Conservation (phyloP, 2,329 filamentous ascomycete species). For the Tolypocladium album region DNA sequence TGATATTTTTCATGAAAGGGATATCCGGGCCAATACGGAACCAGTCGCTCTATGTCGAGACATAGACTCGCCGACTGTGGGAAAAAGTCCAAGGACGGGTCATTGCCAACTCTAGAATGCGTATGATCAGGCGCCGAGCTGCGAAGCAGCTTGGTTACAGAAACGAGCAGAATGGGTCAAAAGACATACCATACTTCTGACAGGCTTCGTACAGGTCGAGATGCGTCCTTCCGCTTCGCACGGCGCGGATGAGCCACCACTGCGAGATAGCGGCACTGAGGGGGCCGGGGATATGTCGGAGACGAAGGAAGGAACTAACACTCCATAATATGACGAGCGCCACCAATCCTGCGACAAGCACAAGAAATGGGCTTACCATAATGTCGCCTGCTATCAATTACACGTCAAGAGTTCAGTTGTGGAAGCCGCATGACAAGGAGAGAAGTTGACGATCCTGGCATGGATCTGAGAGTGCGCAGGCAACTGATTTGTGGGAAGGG, state of each 20-base stretch:
- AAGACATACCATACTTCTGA: slow-evolving; percentile 21
- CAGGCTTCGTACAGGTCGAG: slow-evolving; percentile 24
- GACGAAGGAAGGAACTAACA: slow-evolving; percentile 17
- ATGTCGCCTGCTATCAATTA: neutral
- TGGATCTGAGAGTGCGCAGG: too few species aligned
- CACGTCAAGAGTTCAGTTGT: neutral
- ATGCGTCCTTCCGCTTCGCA: slow-evolving; percentile 20
- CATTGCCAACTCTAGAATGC: neutral
- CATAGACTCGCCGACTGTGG: neutral
- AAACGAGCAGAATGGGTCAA: neutral
- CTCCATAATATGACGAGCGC: neutral
- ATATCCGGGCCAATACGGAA: neutral
- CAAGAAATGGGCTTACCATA: neutral
- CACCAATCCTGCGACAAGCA: neutral
- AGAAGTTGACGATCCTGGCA: neutral
- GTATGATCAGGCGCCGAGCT: neutral
- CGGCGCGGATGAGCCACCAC: slow-evolving; percentile 23
- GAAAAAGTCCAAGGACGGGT: neutral
- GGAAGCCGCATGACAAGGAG: neutral
- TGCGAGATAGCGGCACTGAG: slow-evolving; percentile 25
- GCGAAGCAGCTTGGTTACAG: too few species aligned
- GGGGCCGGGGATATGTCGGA: slow-evolving; percentile 30
- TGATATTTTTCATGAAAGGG: neutral
- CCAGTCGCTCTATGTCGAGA: neutral
- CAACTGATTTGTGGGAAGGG: too few species aligned